Evolutionary conservation across 2,329 filamentous ascomycete species (phyloP).

Genomic region (Tolypocladium tundrense): DNA sequence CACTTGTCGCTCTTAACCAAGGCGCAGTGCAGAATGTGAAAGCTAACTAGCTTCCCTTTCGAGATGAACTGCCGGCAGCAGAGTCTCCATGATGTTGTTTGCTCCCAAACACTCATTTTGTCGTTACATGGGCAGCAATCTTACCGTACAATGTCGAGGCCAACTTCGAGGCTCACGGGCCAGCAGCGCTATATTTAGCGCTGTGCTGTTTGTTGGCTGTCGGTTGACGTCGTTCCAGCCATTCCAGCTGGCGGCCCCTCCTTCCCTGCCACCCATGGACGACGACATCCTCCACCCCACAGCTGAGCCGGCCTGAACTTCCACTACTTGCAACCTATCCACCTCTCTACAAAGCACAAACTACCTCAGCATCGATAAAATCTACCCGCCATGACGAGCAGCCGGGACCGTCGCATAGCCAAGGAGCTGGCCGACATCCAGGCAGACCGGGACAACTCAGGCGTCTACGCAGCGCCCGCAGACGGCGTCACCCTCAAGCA

Average conservation of each 20-base stretch:
- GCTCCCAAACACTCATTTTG: not conserved
- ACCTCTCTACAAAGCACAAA: not conserved
- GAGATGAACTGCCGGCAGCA: not conserved
- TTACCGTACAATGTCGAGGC: not conserved
- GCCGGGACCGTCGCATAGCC: conserved; percentile 49
- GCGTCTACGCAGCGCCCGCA: conserved; percentile 59
- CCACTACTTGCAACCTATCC: not conserved
- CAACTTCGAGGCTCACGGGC: not conserved
- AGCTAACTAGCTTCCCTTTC: not conserved
- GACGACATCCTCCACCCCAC: not conserved
- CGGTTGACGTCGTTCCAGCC: not conserved
- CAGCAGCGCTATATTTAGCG: not conserved
- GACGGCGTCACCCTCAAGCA: conserved; percentile 65
- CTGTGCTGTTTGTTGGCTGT: not conserved
- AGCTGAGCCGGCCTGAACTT: not conserved
- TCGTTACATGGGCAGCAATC: not conserved
- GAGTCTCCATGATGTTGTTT: not conserved
- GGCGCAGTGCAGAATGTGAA: not conserved
- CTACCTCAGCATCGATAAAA: not conserved
- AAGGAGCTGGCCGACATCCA: conserved; percentile 72
- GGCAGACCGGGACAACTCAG: conserved; percentile 60
- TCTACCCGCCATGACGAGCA: conserved; percentile 32
- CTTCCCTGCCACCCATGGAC: too few species aligned
- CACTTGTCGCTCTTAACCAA: not conserved
- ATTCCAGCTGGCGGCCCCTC: not conserved